Base-by-base conservation (phyloP, 495 filamentous ascomycete species). In the Astrothelium subdiscretum region DNA sequence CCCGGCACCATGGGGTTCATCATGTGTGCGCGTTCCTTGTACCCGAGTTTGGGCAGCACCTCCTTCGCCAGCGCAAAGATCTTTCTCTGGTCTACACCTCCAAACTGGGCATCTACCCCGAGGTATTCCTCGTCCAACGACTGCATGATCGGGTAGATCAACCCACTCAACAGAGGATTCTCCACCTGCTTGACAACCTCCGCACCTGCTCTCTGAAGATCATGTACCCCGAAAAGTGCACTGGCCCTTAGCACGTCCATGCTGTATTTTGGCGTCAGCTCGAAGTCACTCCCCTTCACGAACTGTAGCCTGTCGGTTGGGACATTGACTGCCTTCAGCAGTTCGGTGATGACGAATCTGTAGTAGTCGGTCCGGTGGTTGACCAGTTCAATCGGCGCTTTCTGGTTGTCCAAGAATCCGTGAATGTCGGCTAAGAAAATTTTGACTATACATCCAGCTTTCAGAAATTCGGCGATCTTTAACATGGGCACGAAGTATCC, bases 1-100 rank as follows among this genome's bases (percentile, higher is more conserved):
- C 94, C 92, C 0, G 90, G 84, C 6, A 97, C 85, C 87, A 98
- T 95, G 1, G 88, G 82, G 67, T 90, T 96, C 80, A 97, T 88
- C 54, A 96, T 68, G 75, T 97, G 92, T 31, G 90, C 90, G 42
- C 91, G 82, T 73, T 67, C 63, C 59, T 80, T 80, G 75, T 87
- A 91, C 4, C 85, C 86, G 35, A 92, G 72, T 70, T 79, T 81
- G 0, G 87, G 86, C n/a, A 92, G 72, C 63, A 81, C 80, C 67
- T 92, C 89, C 32, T 87, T 86, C 0, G 91, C 91, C 8, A 87
- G 75, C 10, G 83, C 83, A 67, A 97, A 98, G 31, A 97, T 82
- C 72, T 98, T 98, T 35, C 92, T 75, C 78, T 97, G 92, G 66
- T 96, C 92, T 3, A 94, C 79, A 54, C 86, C 85, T 10, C 87